Evolutionary conservation across 176 grass and related monocot species (phyloP).

Genomic region (Zoysia japonica): DNA sequence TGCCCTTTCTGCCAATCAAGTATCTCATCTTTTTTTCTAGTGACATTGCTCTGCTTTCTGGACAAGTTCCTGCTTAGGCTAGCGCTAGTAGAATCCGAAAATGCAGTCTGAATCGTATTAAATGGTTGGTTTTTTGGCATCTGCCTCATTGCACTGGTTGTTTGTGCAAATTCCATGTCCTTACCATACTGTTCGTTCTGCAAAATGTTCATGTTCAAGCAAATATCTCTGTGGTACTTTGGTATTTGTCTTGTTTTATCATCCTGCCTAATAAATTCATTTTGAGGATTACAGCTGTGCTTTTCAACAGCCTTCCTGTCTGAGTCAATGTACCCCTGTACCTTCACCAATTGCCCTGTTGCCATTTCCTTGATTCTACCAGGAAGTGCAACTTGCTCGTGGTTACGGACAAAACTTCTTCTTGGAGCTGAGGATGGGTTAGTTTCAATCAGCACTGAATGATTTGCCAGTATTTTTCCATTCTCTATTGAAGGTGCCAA

Average conservation of each 20-base stretch:
- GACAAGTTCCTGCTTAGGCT: constrained; percentile 7
- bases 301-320: constrained; percentile 29
- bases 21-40: constrained; percentile 9
- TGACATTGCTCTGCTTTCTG: constrained; percentile 11
- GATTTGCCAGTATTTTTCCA: constrained; percentile 8
- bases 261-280: constrained; percentile 13
- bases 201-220: constrained; percentile 35
- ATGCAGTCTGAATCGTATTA: constrained; percentile 7
- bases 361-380: constrained; percentile 21
- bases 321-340: constrained; percentile 10
- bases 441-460: constrained; percentile 8
- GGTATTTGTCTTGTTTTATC: constrained; percentile 23
- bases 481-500: constrained; percentile 29
- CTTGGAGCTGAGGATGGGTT: background rate
- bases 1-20: constrained; percentile 5
- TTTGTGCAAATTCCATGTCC: constrained; percentile 17
- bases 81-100: background rate
- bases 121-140: constrained; percentile 17
- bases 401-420: constrained; percentile 32
- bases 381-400: constrained; percentile 20
- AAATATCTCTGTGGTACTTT: constrained; percentile 16
- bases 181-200: constrained; percentile 4
- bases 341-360: constrained; percentile 13
- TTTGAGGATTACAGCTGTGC: constrained; percentile 15
- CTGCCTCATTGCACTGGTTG: constrained; percentile 5